phyloP scores from a whole-genome alignment of 768 basidiomycete species.

The Ramaria rubella region DNA sequence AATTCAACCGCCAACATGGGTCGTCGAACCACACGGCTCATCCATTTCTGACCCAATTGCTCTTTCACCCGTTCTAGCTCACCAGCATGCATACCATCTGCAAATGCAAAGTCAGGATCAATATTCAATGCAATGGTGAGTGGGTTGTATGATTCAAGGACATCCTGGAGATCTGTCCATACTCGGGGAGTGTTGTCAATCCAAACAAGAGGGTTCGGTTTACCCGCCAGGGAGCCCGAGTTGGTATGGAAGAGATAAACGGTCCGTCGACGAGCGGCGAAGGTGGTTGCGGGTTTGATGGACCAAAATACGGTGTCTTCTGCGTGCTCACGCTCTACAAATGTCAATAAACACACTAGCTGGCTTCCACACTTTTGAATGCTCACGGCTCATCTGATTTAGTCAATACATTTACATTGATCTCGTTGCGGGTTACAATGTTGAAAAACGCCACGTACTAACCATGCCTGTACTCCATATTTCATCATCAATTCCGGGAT shows the following conservation, averaged over 20 bases:
- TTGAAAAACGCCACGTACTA: constrained; percentile 24
- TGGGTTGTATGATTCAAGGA: constrained; percentile 33
- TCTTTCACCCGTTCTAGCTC: constrained; percentile 34
- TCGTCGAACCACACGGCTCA: constrained; percentile 32
- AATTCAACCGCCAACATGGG: constrained; percentile 45
- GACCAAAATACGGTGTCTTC: constrained; percentile 51
- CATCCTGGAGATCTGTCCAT: constrained; percentile 39
- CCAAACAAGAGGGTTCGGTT: constrained; percentile 42
- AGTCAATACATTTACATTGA: background rate
- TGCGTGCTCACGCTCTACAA: constrained; percentile 39
- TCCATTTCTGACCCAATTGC: constrained; percentile 39
- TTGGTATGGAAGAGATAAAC: constrained; percentile 43
- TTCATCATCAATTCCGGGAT: constrained; percentile 39
- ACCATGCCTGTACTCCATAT: constrained; percentile 38
- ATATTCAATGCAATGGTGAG: constrained; percentile 40
- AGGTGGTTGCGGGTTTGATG: constrained; percentile 42
- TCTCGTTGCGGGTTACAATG: background rate
- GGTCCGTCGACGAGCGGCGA: constrained; percentile 43
- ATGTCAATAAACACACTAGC: background rate
- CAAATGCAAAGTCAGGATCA: constrained; percentile 41
- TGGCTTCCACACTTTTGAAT: background rate
- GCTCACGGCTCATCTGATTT: constrained; percentile 12
- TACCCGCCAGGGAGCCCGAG: constrained; percentile 28
- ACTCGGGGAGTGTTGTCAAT: constrained; percentile 44
- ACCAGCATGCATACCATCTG: constrained; percentile 45